phyloP scores from a whole-genome alignment of 257 asterid species.

The Nicotiana benthamiana region DNA sequence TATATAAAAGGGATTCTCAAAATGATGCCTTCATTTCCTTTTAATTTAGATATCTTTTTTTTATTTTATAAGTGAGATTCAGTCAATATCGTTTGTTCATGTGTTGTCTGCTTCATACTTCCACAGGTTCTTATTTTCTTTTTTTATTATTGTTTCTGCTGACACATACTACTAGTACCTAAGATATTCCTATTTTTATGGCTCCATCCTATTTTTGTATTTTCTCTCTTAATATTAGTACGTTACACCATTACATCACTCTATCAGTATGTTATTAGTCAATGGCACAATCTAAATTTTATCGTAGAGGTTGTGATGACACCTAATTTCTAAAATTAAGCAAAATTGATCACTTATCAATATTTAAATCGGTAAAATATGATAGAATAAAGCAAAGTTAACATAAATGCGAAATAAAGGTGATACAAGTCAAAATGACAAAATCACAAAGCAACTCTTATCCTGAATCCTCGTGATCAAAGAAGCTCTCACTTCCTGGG shows the following conservation, averaged over 20 bases:
- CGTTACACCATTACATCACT: neutral
- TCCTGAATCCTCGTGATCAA: too few relatives aligned
- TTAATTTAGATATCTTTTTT: neutral
- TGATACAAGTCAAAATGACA: too few relatives aligned
- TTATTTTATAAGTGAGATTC: neutral
- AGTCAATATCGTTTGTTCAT: neutral
- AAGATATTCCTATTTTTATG: neutral
- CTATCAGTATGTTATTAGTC: neutral
- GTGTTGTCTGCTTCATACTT: neutral
- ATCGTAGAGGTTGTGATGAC: too few relatives aligned
- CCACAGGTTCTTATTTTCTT: too few relatives aligned
- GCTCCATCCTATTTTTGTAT: neutral
- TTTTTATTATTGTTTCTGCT: neutral
- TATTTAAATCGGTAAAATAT: too few relatives aligned
- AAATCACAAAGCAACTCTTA: too few relatives aligned
- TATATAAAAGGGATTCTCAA: neutral
- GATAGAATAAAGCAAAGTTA: too few relatives aligned
- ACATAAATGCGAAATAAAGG: too few relatives aligned
- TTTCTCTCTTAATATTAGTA: neutral
- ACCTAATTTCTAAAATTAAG: too few relatives aligned
- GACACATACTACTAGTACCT: neutral
- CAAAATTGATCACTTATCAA: too few relatives aligned
- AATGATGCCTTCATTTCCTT: neutral
- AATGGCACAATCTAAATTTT: too few relatives aligned
- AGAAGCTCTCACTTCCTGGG: too few relatives aligned